Base-by-base conservation (phyloP, 129 eudicot genomes). In the Escallonia rubra region DNA sequence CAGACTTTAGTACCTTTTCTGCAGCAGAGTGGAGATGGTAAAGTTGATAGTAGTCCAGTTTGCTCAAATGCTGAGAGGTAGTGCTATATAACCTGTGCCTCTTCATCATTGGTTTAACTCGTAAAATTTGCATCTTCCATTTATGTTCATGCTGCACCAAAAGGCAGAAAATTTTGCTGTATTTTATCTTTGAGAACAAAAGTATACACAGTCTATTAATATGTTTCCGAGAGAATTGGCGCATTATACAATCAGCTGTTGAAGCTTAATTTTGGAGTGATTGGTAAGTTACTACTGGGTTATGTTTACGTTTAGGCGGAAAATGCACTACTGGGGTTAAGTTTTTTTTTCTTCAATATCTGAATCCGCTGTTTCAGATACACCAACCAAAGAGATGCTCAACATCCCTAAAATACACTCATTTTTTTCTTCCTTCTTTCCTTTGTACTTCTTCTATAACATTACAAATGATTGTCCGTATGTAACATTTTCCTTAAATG, bases 51-150 rank as follows among this genome's bases (percentile, higher is more conserved):
- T 34, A 72, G 45, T 44, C 61, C 82, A 44, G 72, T 79, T 55
- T 78, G 85, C 86, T 70, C 88, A 72, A 89, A 86, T 81, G 89
- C 90, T 3, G 92, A 89, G 79, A 93, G 98, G 98, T 93, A 75
- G 59, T 62, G 43, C 57, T 12, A 12, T 55, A 57, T 38, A 43
- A 53, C 50, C 16, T 58, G 16, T 68, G 51, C 14, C 34, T 23
- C 34, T 13, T 55, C 45, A 15, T 68, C 61, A 8, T 8, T n/a
- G n/a, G 42, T 54, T 67, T 39, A 41, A 13, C 62, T 43, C 16
- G 16, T 69, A 44, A 48, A 3, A 51, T 43, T 9, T 46, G 34
- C 34, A 23, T 23, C 34, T 23, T 23, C 34, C 34, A 23, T 23
- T 23, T 23, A 23, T 23, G 34, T 23, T 23, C 34, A 23, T 23